Conservation (phyloP, 1,284 basidiomycete genomes). For the Leccinum pachyderme region DNA sequence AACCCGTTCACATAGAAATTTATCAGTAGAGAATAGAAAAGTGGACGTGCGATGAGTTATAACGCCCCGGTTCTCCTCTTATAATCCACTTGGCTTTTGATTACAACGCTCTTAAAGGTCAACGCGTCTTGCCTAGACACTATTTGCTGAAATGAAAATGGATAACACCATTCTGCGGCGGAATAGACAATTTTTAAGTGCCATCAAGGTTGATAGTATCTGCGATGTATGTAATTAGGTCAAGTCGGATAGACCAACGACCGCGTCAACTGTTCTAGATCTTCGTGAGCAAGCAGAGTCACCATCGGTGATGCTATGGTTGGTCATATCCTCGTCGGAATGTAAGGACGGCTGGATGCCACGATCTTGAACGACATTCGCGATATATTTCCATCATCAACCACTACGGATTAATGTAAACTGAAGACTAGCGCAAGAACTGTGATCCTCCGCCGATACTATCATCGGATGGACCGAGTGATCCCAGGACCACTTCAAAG, state of each 20-base stretch:
- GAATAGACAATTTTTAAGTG: background rate
- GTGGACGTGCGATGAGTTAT: no score
- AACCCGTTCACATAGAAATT: no score
- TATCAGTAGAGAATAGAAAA: no score
- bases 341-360: background rate
- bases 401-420: background rate
- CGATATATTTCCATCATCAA: constrained; percentile 1
- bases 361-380: background rate
- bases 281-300: background rate
- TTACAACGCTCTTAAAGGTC: background rate
- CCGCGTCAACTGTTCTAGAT: background rate
- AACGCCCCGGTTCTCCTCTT: no score
- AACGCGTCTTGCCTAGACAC: background rate
- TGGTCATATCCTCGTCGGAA: background rate
- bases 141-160: background rate
- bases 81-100: background rate
- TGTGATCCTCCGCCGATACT: background rate
- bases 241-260: background rate
- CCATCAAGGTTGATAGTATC: background rate
- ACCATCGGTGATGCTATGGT: background rate
- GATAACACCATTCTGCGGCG: background rate
- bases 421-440: background rate
- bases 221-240: background rate
- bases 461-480: constrained; percentile 9
- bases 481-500: constrained; percentile 27